Percentiles rank a stretch among this genome's conserved stretches.
These are phyloP conservation scores for Yarrowia galli DNA, from an alignment of 1,139 yeast species.

Conservation along the genomic window DNA sequence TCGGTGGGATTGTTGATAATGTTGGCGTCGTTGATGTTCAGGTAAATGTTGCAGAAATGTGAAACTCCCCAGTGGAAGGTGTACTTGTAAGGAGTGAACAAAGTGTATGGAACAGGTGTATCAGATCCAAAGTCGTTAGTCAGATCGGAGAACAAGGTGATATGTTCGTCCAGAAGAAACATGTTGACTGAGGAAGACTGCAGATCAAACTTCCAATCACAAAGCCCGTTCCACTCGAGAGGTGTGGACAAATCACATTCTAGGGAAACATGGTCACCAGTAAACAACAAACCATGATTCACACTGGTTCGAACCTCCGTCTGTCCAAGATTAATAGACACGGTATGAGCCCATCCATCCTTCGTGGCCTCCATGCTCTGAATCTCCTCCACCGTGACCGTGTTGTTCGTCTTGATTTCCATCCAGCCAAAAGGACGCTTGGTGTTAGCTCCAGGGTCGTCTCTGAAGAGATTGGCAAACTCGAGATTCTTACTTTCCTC, in stretches of 20 bases:
- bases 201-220: conserved; percentile 69
- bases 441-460: conserved; percentile 52
- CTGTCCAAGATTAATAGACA: conserved; percentile 59
- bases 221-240: conserved; percentile 78
- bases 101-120: conserved; percentile 71
- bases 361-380: conserved; percentile 63
- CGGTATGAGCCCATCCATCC: conserved; percentile 65
- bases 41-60: conserved; percentile 62
- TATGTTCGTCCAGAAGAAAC: conserved; percentile 84
- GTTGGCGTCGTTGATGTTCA: conserved; percentile 86
- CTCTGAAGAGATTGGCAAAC: conserved; percentile 49
- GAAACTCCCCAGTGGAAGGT: conserved; percentile 64
- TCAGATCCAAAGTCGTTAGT: conserved; percentile 80
- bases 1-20: conserved; percentile 89
- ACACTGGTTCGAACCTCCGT: conserved; percentile 83
- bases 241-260: conserved; percentile 58
- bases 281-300: conserved; percentile 80
- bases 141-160: conserved; percentile 74
- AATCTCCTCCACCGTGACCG: conserved; percentile 59
- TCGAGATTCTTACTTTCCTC: conserved; percentile 78
- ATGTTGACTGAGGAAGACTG: conserved; percentile 62
- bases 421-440: conserved; percentile 88
- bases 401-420: conserved; percentile 68
- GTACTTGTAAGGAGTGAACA: conserved; percentile 75
- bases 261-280: conserved; percentile 56